These are phyloP conservation scores for Russula foetens DNA, from an alignment of 768 basidiomycete genomes.

Conservation along the genomic window DNA sequence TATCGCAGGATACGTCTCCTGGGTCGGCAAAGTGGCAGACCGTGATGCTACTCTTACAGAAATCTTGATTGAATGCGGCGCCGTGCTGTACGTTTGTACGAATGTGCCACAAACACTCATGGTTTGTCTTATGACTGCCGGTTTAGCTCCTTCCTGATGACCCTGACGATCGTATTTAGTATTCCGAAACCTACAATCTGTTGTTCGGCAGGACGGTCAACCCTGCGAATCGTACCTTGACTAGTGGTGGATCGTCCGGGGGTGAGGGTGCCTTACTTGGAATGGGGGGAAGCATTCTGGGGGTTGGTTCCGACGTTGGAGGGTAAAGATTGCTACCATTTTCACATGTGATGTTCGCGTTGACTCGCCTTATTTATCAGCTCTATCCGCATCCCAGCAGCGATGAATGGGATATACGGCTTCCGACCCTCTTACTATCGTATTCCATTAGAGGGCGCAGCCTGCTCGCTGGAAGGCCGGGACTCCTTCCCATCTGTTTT, in stretches of 20 bases:
- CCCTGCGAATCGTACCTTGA: constrained; percentile 63
- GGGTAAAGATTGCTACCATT: constrained; percentile 37
- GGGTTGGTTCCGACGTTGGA: constrained; percentile 76
- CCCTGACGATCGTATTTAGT: constrained; percentile 33
- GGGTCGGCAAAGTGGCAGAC: constrained; percentile 41
- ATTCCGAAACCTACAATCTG: constrained; percentile 70
- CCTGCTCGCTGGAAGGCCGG: constrained; percentile 61
- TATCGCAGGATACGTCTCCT: constrained; percentile 41
- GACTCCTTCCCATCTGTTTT: constrained; percentile 65
- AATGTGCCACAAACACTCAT: constrained; percentile 51
- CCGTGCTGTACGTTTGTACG: constrained; percentile 48
- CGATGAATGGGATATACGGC: constrained; percentile 62
- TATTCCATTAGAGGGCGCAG: constrained; percentile 59
- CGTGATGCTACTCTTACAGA: constrained; percentile 45
- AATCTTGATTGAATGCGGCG: constrained; percentile 46
- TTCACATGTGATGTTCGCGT: neutral
- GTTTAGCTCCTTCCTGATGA: neutral
- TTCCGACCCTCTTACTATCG: constrained; percentile 63
- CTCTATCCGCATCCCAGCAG: constrained; percentile 63
- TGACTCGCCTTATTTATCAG: constrained; percentile 28
- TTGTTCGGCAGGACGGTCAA: constrained; percentile 75
- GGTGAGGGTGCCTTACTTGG: constrained; percentile 78
- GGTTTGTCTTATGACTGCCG: constrained; percentile 24
- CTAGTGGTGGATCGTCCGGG: constrained; percentile 75
- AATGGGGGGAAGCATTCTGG: constrained; percentile 39